A percentile compares a stretch with the other conserved stretches of the same genome.
Evolutionary conservation across 768 basidiomycete genomes (phyloP).

Genomic region (Lyophyllum atratum): DNA sequence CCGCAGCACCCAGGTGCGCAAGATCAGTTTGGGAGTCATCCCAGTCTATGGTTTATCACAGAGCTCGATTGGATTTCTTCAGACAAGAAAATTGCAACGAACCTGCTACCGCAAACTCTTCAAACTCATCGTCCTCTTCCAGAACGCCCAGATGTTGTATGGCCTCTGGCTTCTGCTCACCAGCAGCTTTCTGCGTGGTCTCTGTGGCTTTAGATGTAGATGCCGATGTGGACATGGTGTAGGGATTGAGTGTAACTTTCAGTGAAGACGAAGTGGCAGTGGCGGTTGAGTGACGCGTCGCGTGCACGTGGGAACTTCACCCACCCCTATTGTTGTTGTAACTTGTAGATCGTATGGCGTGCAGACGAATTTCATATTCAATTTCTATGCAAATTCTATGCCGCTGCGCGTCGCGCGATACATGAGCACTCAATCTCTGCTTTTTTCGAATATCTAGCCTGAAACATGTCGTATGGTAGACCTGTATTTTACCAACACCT

Average conservation of each 20-base stretch:
- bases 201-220: conserved; percentile 51
- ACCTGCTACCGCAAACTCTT: conserved; percentile 90
- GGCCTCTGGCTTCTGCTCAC: conserved; percentile 46
- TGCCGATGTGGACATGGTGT: conserved; percentile 43
- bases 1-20: conserved; percentile 72
- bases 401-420: no score
- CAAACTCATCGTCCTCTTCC: conserved; percentile 97
- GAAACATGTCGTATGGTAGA: background rate
- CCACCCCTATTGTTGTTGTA: background rate
- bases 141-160: conserved; percentile 82
- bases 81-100: conserved; percentile 16
- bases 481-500: conserved; percentile 22
- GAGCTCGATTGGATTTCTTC: background rate
- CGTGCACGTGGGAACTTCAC: conserved; percentile 13
- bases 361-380: no score
- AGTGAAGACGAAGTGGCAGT: background rate
- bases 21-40: conserved; percentile 84
- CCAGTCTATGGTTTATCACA: conserved; percentile 61
- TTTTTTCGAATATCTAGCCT: background rate
- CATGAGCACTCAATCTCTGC: no score
- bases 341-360: no score
- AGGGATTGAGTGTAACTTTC: background rate
- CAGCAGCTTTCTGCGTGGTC: conserved; percentile 36
- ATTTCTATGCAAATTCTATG: no score
- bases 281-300: conserved; percentile 22